These are phyloP conservation scores for Eucalyptus curtisii DNA, from an alignment of 345 rosid genomes.

Conservation along the genomic window DNA sequence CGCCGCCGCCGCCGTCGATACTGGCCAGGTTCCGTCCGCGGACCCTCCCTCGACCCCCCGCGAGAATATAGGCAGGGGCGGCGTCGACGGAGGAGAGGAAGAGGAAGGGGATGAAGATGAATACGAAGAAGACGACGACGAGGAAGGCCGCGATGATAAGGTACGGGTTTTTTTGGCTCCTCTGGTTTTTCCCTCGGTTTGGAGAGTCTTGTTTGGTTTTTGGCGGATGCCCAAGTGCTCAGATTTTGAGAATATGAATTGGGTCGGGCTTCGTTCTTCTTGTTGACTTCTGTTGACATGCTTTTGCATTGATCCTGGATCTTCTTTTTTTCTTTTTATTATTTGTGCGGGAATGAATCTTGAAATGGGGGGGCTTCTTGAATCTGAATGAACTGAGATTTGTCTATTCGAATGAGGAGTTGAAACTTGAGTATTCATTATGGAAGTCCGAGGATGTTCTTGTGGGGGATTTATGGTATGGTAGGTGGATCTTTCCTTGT, in stretches of 20 bases:
- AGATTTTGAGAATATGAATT: not conserved
- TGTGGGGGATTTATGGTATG: not conserved
- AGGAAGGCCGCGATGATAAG: not conserved
- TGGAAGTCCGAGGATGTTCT: not conserved
- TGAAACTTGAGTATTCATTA: not conserved
- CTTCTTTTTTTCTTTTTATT: not conserved
- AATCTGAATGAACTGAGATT: not conserved
- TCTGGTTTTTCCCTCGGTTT: not conserved
- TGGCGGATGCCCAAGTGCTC: not conserved
- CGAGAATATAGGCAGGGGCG: conserved; percentile 2
- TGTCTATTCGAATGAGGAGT: not conserved
- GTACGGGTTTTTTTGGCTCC: not conserved
- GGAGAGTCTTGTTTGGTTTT: not conserved
- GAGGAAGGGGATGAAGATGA: conserved; percentile 19
- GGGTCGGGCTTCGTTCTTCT: not conserved
- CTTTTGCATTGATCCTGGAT: not conserved
- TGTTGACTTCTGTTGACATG: not conserved
- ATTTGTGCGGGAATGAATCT: not conserved
- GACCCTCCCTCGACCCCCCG: conserved; percentile 15
- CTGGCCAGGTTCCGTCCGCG: conserved; percentile 23
- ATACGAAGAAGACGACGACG: conserved; percentile 6
- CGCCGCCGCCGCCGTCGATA: not conserved
- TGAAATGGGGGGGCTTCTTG: not conserved
- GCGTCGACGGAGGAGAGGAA: conserved; percentile 14
- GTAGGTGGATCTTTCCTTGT: not conserved